A percentile compares a stretch with the other conserved stretches of the same genome.
Conservation (phyloP, 306 rosid genomes). For the Cicer yamashitae region DNA sequence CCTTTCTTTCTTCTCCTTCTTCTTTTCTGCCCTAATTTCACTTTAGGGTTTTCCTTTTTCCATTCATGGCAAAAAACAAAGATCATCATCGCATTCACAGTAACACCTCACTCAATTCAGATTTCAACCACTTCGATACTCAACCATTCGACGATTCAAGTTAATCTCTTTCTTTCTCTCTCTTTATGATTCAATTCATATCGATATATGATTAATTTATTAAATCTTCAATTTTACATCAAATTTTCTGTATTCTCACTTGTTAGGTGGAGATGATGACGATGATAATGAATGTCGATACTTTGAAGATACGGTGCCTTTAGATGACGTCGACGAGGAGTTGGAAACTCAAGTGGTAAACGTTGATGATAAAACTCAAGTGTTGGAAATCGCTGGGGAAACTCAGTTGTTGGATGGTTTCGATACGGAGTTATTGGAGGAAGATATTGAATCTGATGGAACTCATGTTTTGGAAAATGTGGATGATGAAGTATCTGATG, state of each 20-base stretch:
- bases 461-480: slow-evolving; percentile 60
- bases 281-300: slow-evolving; percentile 37
- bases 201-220: background rate
- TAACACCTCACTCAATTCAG: slow-evolving; percentile 25
- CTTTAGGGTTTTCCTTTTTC: slow-evolving; percentile 32
- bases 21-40: slow-evolving; percentile 33
- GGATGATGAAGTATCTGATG: slow-evolving; percentile 44
- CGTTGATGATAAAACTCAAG: slow-evolving; percentile 69
- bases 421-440: slow-evolving; percentile 62
- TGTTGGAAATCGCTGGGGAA: slow-evolving; percentile 45
- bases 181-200: background rate
- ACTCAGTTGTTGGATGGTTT: slow-evolving; percentile 61
- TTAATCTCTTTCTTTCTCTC: slow-evolving; percentile 36
- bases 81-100: slow-evolving; percentile 41
- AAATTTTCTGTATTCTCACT: background rate
- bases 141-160: slow-evolving; percentile 56
- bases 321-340: slow-evolving; percentile 42
- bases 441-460: slow-evolving; percentile 54
- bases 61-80: slow-evolving; percentile 45
- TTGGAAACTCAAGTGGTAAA: slow-evolving; percentile 56
- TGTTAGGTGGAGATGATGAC: slow-evolving; percentile 46
- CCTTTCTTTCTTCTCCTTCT: background rate
- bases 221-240: background rate
- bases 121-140: slow-evolving; percentile 41
- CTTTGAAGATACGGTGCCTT: slow-evolving; percentile 49